Evolutionary conservation across 1,284 basidiomycete species (phyloP), one percentile per base, ranked within the genome.

Genomic region (Microbotryum scabiosae): DNA sequence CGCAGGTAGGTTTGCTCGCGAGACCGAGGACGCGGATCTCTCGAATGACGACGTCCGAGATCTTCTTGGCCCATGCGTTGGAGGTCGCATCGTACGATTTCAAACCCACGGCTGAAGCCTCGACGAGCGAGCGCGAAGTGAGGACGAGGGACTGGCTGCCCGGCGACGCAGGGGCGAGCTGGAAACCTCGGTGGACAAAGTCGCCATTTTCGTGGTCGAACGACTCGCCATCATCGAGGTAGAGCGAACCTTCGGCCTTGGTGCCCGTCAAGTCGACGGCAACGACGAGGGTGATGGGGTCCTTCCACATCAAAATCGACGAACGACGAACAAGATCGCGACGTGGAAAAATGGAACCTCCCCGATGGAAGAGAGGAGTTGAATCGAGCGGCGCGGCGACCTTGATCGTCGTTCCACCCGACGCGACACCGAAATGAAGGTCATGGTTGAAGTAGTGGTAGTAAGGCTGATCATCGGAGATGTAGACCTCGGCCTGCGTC

Each of bases 181-280:
- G 72, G 73, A 93, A 87, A 63, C 79, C 78, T 61, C 88, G 82
- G 87, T 88, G 93, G 56, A 97, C 79, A 72, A 88, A 85, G 54
- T 91, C 80, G 41, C 94, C 93, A 6, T 82, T 71, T 67, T 84
- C 79, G 76, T 92, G 85, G 1, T 81, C 79, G 75, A 85, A 97
- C 0, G 87, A 85, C 66, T 88, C 87, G 8, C 96, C 94, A 71
- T 98, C 96, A 74, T 98, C 96, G 58, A 96, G 81, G 76, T 98
- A 99, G 45, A 99, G 79, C 73, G 92, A 87, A 43, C 94, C 94
- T 3, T 73, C 73, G 0, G 93, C 92, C 9, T 21, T 16, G 20
- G 69, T 72, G 26, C 84, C 82, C 4, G 79, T 73, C 59, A 84
- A 83, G 76, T 82, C 82, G 23, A 96, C 78, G 0, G 91, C 90